These are phyloP conservation scores for Macrophomina tecta DNA, from an alignment of 2,329 filamentous ascomycete species.

Conservation along the genomic window DNA sequence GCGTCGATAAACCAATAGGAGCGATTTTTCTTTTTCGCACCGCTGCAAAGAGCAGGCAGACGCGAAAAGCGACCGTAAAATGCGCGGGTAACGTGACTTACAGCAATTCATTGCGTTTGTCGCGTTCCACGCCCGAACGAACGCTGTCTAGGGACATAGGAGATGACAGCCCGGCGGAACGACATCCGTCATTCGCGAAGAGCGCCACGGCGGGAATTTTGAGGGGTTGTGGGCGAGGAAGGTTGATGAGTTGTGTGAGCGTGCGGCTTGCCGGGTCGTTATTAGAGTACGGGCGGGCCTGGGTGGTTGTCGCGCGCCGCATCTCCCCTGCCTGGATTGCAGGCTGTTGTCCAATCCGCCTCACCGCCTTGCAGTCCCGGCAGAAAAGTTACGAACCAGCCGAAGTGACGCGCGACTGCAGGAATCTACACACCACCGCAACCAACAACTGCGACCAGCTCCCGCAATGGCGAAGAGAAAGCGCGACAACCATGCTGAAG, in stretches of 20 bases:
- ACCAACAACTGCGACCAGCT: neutral
- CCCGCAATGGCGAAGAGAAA: slow-evolving; percentile 45
- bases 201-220: slow-evolving; percentile 49
- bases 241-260: slow-evolving; percentile 40
- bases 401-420: slow-evolving; percentile 18
- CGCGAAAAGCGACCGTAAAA: slow-evolving; percentile 41
- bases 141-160: slow-evolving; percentile 57
- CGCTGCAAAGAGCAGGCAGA: slow-evolving; percentile 34
- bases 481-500: slow-evolving; percentile 37
- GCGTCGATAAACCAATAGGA: slow-evolving; percentile 43
- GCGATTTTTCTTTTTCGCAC: slow-evolving; percentile 51
- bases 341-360: slow-evolving; percentile 15
- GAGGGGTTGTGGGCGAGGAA: slow-evolving; percentile 34
- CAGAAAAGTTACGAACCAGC: slow-evolving; percentile 12
- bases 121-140: slow-evolving; percentile 48
- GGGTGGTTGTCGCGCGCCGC: slow-evolving; percentile 27
- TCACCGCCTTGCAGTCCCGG: slow-evolving; percentile 8
- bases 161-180: slow-evolving; percentile 46
- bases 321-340: slow-evolving; percentile 19
- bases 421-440: slow-evolving; percentile 1
- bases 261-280: slow-evolving; percentile 29
- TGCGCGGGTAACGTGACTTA: slow-evolving; percentile 42
- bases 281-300: slow-evolving; percentile 26
- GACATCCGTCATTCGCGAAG: slow-evolving; percentile 56
- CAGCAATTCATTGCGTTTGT: slow-evolving; percentile 52